Conservation (phyloP, 139 green algal genomes). For the Chlorella sp. region DNA sequence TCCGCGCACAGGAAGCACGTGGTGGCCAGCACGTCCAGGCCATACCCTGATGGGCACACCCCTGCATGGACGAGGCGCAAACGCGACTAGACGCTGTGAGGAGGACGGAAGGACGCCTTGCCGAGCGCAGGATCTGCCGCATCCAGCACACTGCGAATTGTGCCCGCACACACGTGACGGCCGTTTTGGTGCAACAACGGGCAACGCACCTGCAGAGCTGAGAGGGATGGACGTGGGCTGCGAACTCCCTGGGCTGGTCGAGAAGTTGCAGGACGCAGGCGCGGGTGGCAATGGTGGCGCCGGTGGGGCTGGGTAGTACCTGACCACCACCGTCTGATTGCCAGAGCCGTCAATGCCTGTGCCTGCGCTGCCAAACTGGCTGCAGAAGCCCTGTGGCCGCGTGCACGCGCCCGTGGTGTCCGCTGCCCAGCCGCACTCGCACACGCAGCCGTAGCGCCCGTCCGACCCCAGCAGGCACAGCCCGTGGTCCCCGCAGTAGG, state of each 20-base stretch:
- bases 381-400: neutral
- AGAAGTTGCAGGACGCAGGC: neutral
- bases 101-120: neutral
- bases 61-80: constrained; percentile 1
- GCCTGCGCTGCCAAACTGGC: neutral
- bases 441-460: neutral
- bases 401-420: neutral
- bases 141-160: neutral
- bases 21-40: neutral
- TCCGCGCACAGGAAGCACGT: neutral
- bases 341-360: neutral
- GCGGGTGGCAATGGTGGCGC: neutral
- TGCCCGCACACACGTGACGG: neutral
- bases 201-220: too few relatives aligned
- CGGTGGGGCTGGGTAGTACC: neutral
- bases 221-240: neutral
- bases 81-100: neutral
- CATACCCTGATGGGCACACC: constrained; percentile 6
- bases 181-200: neutral
- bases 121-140: neutral
- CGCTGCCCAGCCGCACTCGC: constrained; percentile 6
- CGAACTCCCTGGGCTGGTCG: neutral
- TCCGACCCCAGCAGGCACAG: neutral
- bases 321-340: too few relatives aligned
- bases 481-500: constrained; percentile 7